A percentile compares a stretch with the other conserved stretches of the same genome.
These are phyloP conservation scores for Daldinia concentrica DNA, from an alignment of 495 filamentous ascomycete genomes.

Conservation along the genomic window DNA sequence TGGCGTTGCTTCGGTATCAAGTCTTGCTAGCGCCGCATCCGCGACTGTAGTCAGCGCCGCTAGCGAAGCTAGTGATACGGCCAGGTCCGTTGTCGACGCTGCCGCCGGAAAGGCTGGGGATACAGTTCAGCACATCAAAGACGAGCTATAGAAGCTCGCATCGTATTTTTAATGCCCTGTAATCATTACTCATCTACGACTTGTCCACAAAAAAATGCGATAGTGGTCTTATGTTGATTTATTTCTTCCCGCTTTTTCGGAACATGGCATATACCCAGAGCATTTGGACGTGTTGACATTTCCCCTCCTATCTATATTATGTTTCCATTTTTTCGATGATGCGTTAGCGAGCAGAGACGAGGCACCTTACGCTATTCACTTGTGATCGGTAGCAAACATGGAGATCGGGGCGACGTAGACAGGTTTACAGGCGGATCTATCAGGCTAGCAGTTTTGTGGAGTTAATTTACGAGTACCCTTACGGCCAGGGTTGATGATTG, in stretches of 20 bases:
- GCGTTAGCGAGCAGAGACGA: background rate
- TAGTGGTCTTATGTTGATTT: slow-evolving; percentile 9
- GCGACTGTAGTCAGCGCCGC: slow-evolving; percentile 50
- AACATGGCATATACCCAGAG: slow-evolving; percentile 42
- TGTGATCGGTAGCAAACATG: background rate
- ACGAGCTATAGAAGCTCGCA: slow-evolving; percentile 62
- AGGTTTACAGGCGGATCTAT: slow-evolving; percentile 4
- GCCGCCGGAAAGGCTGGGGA: slow-evolving; percentile 62
- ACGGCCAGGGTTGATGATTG: slow-evolving; percentile 15
- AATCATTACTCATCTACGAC: background rate
- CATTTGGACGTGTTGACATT: slow-evolving; percentile 26
- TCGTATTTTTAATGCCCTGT: background rate
- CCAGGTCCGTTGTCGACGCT: slow-evolving; percentile 46
- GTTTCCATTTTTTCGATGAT: slow-evolving; percentile 8
- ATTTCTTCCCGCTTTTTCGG: slow-evolving; percentile 34
- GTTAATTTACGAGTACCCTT: slow-evolving; percentile 15
- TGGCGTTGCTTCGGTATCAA: slow-evolving; percentile 46
- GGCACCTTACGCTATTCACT: background rate
- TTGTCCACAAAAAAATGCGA: background rate
- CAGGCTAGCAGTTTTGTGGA: background rate
- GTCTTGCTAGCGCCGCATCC: slow-evolving; percentile 50
- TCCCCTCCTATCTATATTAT: slow-evolving; percentile 15
- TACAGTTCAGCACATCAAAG: slow-evolving; percentile 56
- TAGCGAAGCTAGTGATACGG: slow-evolving; percentile 44
- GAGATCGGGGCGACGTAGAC: background rate